Base-by-base conservation (phyloP, 2,329 filamentous ascomycete species). In the Fusarium euwallaceae region DNA sequence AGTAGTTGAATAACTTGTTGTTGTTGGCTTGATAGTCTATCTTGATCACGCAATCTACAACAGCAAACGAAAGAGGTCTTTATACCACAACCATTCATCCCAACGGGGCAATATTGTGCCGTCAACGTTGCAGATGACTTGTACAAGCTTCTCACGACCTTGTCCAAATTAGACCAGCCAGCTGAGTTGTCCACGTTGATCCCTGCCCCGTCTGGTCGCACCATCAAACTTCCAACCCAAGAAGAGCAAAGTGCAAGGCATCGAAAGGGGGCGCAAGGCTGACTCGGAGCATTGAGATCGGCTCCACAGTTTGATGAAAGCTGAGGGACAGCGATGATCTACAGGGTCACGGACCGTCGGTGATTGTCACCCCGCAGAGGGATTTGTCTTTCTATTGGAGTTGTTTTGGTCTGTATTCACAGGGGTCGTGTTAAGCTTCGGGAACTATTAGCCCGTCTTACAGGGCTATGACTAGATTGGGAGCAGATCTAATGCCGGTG, bases 261-360 rank as follows among this genome's bases (percentile, higher is more conserved):
- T 36, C 14, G n/a, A 39, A 39, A 22, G 20, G n/a, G n/a, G 24
- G 62, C 48, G 45, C 58, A 72, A 72, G 70, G 69, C 69, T 72
- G 69, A 72, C 32, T 45, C 0, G 9, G 9, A 58, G 39, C 20
- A 22, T 64, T 39, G 4, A 34, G 37, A 56, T 64, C 37, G 48
- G 6, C 70, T 56, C 64, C 63, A 65, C 43, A 41, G 20, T 41
- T 55, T 22, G 5, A 51, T 20, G 16, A 61, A 20, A 71, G 67
- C 67, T 71, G 67, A 71, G 60, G 62, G 69, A 36, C 16, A 12
- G 9, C 17, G 11, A 61, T 14, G 3, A 34, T 63, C 61, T 39
- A 11, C 55, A 37, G 55, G 22, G 12, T 27, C 24, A 58, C 69
- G 64, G 69, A 45, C 41, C 48, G n/a, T 72, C 69, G 69, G 64